Conservation (phyloP, 306 rosid genomes). For the Fragaria vesca region DNA sequence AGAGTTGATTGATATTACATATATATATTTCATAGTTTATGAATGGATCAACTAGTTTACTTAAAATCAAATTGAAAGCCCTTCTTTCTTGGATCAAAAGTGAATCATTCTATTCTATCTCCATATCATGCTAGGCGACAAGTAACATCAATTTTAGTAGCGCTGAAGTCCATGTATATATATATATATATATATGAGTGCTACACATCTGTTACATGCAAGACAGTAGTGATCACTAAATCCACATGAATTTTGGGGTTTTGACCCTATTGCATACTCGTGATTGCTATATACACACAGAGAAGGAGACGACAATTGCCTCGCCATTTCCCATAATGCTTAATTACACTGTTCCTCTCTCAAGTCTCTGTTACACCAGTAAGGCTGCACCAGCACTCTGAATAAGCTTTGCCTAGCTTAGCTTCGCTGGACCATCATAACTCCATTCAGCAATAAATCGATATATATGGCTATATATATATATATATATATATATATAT, state of each 20-base stretch:
- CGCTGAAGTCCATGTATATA: neutral
- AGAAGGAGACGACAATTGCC: slow-evolving; percentile 9
- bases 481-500: neutral
- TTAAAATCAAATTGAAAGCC: neutral
- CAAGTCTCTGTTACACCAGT: slow-evolving; percentile 17
- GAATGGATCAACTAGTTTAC: neutral
- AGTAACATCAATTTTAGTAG: neutral
- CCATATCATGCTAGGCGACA: neutral
- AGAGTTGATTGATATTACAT: too few relatives aligned
- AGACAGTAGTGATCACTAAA: neutral
- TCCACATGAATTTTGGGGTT: slow-evolving; percentile 28
- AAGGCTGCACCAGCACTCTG: slow-evolving; percentile 50
- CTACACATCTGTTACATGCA: neutral
- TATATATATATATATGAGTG: neutral
- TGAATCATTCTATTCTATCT: neutral
- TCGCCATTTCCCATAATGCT: slow-evolving; percentile 5
- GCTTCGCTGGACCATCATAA: slow-evolving; percentile 35
- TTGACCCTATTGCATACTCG: slow-evolving; percentile 15
- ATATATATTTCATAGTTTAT: neutral
- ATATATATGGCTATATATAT: neutral
- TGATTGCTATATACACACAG: neutral
- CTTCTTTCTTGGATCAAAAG: neutral
- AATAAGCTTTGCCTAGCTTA: neutral
- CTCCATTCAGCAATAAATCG: neutral
- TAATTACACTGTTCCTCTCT: neutral